phyloP scores from a whole-genome alignment of 2,329 filamentous ascomycete species.

The Venturia carpophila region DNA sequence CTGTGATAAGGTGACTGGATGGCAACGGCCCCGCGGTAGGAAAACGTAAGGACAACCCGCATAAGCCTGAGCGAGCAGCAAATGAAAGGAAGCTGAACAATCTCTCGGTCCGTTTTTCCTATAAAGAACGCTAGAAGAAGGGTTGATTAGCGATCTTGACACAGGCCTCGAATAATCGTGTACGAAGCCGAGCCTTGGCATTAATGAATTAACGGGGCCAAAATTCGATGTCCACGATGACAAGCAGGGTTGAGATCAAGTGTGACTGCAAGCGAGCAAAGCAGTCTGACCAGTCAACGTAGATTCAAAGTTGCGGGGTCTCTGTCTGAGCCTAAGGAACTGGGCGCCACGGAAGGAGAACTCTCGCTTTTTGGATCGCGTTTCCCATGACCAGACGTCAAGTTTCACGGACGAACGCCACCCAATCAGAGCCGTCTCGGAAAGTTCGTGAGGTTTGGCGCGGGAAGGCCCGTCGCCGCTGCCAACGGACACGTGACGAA shows the following conservation, averaged over 20 bases:
- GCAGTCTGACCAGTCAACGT: neutral
- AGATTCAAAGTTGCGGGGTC: neutral
- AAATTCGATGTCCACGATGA: neutral
- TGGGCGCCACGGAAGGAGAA: constrained; percentile 4
- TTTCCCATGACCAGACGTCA: neutral
- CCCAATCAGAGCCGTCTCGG: constrained; percentile 1
- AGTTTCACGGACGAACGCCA: neutral
- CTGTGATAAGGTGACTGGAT: constrained; percentile 17
- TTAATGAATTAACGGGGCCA: constrained; percentile 1
- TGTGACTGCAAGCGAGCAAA: constrained; percentile 6
- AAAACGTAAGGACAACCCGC: constrained; percentile 16
- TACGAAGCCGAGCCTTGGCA: constrained; percentile 7
- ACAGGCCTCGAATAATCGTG: neutral
- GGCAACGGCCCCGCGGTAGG: neutral
- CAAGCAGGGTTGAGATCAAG: constrained; percentile 3
- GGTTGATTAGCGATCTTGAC: neutral
- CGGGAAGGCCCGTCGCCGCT: constrained; percentile 6
- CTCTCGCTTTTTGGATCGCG: neutral
- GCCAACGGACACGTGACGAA: constrained; percentile 11
- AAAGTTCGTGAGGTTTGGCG: constrained; percentile 5
- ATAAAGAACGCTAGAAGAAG: neutral
- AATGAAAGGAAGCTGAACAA: neutral
- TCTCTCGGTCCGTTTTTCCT: neutral
- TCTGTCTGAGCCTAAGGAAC: neutral
- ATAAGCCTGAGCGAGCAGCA: constrained; percentile 3